phyloP scores from a whole-genome alignment of 2,329 filamentous ascomycete genomes.

The Daldinia eschscholtzii region DNA sequence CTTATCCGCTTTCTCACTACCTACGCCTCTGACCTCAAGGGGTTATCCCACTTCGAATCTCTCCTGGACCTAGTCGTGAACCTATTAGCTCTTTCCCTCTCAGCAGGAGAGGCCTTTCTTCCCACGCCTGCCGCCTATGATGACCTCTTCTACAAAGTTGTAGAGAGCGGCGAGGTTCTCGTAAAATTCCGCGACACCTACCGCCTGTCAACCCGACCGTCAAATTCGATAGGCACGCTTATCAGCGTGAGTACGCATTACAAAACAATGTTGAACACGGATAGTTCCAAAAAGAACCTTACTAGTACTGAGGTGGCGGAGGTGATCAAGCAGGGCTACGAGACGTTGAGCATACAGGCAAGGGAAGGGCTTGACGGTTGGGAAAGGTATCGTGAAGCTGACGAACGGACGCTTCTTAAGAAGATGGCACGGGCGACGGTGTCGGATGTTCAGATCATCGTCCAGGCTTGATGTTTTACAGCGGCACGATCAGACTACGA shows the following conservation, averaged over 20 bases:
- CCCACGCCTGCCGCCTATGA: constrained; percentile 91
- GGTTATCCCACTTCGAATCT: constrained; percentile 75
- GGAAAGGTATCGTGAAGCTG: constrained; percentile 88
- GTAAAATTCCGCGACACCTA: constrained; percentile 86
- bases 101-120: constrained; percentile 89
- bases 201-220: constrained; percentile 66
- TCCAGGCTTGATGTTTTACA: constrained; percentile 55
- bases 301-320: constrained; percentile 87
- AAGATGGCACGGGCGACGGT: constrained; percentile 86
- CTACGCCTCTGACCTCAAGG: constrained; percentile 82
- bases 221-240: constrained; percentile 84
- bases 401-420: constrained; percentile 87
- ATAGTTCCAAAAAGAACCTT: constrained; percentile 72
- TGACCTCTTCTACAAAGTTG: constrained; percentile 97
- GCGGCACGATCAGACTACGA: background rate
- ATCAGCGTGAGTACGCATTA: constrained; percentile 89
- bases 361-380: constrained; percentile 88
- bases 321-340: constrained; percentile 96
- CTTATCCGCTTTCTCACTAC: constrained; percentile 91
- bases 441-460: constrained; percentile 65
- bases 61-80: constrained; percentile 85
- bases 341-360: constrained; percentile 91
- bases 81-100: constrained; percentile 85
- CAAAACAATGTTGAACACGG: constrained; percentile 76
- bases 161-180: constrained; percentile 88